These are phyloP conservation scores for Stephania cephalantha DNA, from an alignment of 164 flowering plant species.

Conservation along the genomic window DNA sequence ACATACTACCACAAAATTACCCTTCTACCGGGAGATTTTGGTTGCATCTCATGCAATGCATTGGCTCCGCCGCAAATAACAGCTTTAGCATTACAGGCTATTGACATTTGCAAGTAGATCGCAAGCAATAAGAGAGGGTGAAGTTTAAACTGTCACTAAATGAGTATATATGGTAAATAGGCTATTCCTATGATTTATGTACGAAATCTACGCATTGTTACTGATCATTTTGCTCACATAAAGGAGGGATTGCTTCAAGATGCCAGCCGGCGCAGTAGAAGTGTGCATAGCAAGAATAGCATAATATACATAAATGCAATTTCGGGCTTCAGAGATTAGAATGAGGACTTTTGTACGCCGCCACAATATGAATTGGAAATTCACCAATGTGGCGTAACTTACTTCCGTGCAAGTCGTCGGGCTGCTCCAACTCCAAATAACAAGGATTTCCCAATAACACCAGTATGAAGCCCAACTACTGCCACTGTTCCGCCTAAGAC, in stretches of 20 bases:
- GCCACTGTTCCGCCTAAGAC: constrained; percentile 73
- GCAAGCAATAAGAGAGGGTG: background rate
- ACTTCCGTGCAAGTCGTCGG: constrained; percentile 46
- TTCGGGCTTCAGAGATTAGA: too few species aligned
- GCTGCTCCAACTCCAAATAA: constrained; percentile 83
- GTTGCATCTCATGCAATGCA: too few species aligned
- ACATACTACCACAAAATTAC: too few species aligned
- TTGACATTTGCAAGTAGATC: background rate
- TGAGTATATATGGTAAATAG: background rate
- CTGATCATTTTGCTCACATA: background rate
- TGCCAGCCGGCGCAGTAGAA: background rate
- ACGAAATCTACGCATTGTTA: background rate
- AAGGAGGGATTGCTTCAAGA: background rate
- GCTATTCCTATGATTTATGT: background rate
- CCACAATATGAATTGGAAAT: background rate
- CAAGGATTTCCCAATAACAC: constrained; percentile 59
- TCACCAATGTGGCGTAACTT: constrained; percentile 13
- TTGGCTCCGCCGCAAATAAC: background rate
- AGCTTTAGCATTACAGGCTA: background rate
- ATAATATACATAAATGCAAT: too few species aligned
- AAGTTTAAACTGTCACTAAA: background rate
- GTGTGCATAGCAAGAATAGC: too few species aligned
- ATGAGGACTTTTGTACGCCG: background rate
- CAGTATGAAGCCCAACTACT: constrained; percentile 64
- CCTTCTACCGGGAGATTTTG: too few species aligned